Percentiles rank a stretch among this genome's conserved stretches.
Conservation (phyloP, 2,329 filamentous ascomycete genomes). For the Cercospora zeae-maydis region DNA sequence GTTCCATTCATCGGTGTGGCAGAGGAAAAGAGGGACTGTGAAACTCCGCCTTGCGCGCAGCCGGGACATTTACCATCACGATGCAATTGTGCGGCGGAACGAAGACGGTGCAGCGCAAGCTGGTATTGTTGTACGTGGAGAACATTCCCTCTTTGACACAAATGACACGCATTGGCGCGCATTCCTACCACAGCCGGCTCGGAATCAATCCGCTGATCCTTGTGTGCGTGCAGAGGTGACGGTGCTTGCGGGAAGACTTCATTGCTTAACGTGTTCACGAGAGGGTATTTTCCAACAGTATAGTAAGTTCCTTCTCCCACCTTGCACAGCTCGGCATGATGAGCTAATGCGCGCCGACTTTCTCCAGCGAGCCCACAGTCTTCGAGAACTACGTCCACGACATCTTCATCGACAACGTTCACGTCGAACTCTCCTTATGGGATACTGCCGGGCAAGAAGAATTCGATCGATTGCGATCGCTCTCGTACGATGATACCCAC, state of each 20-base stretch:
- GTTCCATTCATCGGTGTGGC: neutral
- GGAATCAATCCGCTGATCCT: neutral
- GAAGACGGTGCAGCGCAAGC: constrained; percentile 89
- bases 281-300: constrained; percentile 97
- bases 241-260: constrained; percentile 97
- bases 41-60: neutral
- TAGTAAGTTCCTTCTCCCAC: constrained; percentile 58
- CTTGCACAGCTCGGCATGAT: neutral
- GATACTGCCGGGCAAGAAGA: constrained; percentile 98
- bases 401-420: constrained; percentile 95
- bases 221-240: constrained; percentile 63
- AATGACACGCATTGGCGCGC: neutral
- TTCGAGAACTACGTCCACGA: constrained; percentile 99
- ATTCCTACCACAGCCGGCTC: neutral
- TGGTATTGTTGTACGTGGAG: constrained; percentile 76
- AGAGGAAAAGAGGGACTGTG: neutral
- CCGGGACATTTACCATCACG: constrained; percentile 9
- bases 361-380: constrained; percentile 76
- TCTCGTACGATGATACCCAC: constrained; percentile 97
- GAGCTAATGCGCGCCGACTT: neutral
- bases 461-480: constrained; percentile 90
- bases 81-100: constrained; percentile 51
- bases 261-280: constrained; percentile 93
- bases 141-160: constrained; percentile 14
- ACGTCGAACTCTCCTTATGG: constrained; percentile 97